Evolutionary conservation across 352 stramenopile species (phyloP), one percentile per base, ranked within the genome.

Genomic region (Lagenidium giganteum): DNA sequence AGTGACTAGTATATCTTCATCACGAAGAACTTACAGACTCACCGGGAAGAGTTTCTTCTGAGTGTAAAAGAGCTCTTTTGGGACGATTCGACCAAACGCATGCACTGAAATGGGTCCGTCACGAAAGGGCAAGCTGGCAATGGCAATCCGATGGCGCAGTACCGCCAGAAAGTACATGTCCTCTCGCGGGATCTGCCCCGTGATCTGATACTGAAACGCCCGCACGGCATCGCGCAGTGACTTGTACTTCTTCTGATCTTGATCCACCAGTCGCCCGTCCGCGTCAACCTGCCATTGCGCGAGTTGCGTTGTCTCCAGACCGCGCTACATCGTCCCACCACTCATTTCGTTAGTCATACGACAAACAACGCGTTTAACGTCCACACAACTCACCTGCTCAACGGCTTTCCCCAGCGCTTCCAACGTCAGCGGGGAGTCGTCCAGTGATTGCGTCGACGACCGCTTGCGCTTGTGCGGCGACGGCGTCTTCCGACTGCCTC

Each of bases 21-120:
- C n/a, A n/a, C n/a, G n/a, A n/a, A 44, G n/a, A n/a, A 3, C 21
- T 16, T 27, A 34, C n/a, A 18, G 46, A 49, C 61, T 21, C 34
- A 88, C 73, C 23, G 81, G 78, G 44, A 89, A 91, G 3, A 93
- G 52, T 35, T 87, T 87, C 49, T 88, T 87, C 25, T 62, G 69
- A 18, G 67, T 88, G 44, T 81, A 84, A 54, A 83, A 91, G 3
- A 78, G 59, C 23, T 75, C 53, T 32, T 87, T 80, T 3, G 77
- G 70, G 11, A 83, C 43, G 2, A 86, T 54, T 6, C 47, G 36
- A 1, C 81, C 81, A 21, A 89, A 41, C 11, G 60, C 29, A 14
- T 67, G 6, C 7, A 93, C 71, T 12, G 55, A 43, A 29, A 93
- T 88, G 3, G 81, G 74, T 21, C 81, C 81, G 38, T 93, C 78